Conservation (phyloP, 1,284 basidiomycete species). For the Mycosarcoma mackinlayi region DNA sequence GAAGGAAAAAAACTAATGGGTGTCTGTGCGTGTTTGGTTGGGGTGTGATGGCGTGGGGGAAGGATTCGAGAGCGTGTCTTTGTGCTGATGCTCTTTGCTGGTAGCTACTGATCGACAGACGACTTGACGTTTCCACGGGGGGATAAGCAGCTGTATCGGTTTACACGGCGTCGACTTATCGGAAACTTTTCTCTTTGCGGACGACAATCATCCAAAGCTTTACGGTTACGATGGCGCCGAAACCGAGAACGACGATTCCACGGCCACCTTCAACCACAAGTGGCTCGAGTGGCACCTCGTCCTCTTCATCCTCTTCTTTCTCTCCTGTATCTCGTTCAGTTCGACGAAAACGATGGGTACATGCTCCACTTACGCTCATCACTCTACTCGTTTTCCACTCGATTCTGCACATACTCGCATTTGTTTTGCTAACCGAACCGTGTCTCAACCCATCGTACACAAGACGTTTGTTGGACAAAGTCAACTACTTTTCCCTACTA, state of each 20-base stretch:
- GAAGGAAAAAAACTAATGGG: too few relatives aligned
- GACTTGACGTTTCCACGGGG: too few relatives aligned
- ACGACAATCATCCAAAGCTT: too few relatives aligned
- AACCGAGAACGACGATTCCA: conserved; percentile 14
- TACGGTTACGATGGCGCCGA: conserved; percentile 12
- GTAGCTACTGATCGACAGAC: too few relatives aligned
- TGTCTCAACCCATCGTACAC: conserved; percentile 25
- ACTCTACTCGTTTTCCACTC: conserved; percentile 20
- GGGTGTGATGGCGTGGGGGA: too few relatives aligned
- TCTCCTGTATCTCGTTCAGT: neutral
- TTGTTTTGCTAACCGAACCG: conserved; percentile 35
- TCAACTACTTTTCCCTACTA: conserved; percentile 14
- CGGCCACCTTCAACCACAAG: neutral
- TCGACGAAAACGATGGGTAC: conserved; percentile 12
- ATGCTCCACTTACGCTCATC: neutral
- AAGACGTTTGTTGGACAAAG: conserved; percentile 5
- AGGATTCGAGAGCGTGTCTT: too few relatives aligned
- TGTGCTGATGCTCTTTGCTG: too few relatives aligned
- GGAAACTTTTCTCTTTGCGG: too few relatives aligned
- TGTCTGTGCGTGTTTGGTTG: too few relatives aligned
- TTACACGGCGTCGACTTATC: too few relatives aligned
- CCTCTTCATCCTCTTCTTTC: neutral
- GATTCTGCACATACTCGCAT: conserved; percentile 8
- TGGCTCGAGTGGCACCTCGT: neutral
- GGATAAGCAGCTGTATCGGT: too few relatives aligned